Evolutionary conservation across 108 stramenopile genomes (phyloP).

Genomic region (Cyclotella sp.): DNA sequence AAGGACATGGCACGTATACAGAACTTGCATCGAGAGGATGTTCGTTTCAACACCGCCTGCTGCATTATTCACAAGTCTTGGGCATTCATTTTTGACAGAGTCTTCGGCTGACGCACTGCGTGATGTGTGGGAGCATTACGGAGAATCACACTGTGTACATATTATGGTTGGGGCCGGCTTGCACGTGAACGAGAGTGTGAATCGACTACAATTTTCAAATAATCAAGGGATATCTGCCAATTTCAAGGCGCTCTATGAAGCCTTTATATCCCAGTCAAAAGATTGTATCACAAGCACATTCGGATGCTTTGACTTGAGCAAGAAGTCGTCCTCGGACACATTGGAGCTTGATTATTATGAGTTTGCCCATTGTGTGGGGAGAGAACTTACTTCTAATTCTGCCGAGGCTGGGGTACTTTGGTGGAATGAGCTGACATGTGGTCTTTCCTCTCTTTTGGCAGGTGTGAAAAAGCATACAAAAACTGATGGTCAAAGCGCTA

Average conservation of each 20-base stretch:
- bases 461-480: neutral
- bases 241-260: conserved; percentile 27
- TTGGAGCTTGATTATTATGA: conserved; percentile 12
- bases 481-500: neutral
- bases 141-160: conserved; percentile 36
- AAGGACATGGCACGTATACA: conserved; percentile 45
- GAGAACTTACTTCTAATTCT: conserved; percentile 25
- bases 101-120: conserved; percentile 34
- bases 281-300: conserved; percentile 34
- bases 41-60: conserved; percentile 39
- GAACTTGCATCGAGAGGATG: conserved; percentile 37
- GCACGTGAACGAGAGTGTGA: conserved; percentile 38
- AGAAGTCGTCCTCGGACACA: neutral
- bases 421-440: conserved; percentile 44
- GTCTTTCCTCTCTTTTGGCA: conserved; percentile 15
- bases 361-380: conserved; percentile 30
- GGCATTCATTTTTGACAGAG: conserved; percentile 18
- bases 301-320: neutral
- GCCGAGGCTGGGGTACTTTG: conserved; percentile 36
- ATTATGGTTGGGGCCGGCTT: conserved; percentile 53
- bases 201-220: neutral
- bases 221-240: conserved; percentile 3
- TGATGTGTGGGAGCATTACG: conserved; percentile 35
- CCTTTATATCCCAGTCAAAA: conserved; percentile 36
- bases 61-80: conserved; percentile 25